A percentile compares a stretch with the other conserved stretches of the same genome.
These are phyloP conservation scores for Globisporangium megalacanthum DNA, from an alignment of 352 stramenopile genomes.

Conservation along the genomic window DNA sequence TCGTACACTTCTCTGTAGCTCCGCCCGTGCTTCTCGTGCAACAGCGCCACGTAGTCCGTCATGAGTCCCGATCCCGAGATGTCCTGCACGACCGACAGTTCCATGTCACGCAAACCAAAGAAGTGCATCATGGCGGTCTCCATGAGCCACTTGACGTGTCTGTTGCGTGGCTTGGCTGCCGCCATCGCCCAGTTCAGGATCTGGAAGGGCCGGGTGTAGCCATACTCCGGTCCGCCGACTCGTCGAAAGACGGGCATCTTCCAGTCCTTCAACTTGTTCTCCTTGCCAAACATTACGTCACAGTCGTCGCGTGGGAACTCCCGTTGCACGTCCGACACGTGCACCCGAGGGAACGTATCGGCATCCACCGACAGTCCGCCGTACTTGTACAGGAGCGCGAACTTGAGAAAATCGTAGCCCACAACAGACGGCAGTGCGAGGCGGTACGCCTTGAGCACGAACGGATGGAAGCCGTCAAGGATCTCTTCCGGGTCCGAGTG, in stretches of 20 bases:
- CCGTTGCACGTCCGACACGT: background rate
- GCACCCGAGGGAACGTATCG: background rate
- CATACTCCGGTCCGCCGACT: background rate
- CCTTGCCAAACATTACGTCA: conserved; percentile 12
- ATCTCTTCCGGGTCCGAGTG: conserved; percentile 8
- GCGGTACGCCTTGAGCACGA: conserved; percentile 7
- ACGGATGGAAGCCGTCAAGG: conserved; percentile 10
- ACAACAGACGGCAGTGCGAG: conserved; percentile 10
- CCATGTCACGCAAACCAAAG: conserved; percentile 14
- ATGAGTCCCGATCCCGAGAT: conserved; percentile 13
- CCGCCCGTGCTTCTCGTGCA: conserved; percentile 8
- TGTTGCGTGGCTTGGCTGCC: conserved; percentile 5
- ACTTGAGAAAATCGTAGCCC: conserved; percentile 14
- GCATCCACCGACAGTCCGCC: conserved; percentile 11
- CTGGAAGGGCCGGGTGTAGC: conserved; percentile 11
- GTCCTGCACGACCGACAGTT: conserved; percentile 11
- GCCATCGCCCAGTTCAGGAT: conserved; percentile 17
- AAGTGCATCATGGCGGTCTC: conserved; percentile 6
- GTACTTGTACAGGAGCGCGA: conserved; percentile 14
- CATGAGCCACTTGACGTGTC: conserved; percentile 10
- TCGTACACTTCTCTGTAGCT: conserved; percentile 6
- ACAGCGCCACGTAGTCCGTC: conserved; percentile 14
- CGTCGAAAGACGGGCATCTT: background rate
- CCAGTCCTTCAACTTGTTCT: conserved; percentile 1
- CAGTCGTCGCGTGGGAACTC: conserved; percentile 1